phyloP scores from a whole-genome alignment of 2,329 filamentous ascomycete species.

The Pseudogymnoascus sp. region DNA sequence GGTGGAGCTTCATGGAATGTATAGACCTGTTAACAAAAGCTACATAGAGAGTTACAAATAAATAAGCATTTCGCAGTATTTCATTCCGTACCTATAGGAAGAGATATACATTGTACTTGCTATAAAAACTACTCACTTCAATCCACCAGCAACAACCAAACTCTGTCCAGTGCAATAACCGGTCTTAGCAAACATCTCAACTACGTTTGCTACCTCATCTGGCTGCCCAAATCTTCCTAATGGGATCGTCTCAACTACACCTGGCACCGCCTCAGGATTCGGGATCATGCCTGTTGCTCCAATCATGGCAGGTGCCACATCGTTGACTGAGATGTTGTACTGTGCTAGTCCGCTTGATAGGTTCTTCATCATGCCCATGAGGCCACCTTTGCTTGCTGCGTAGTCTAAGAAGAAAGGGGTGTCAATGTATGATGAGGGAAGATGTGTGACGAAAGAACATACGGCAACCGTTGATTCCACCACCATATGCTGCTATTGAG shows the following conservation, averaged over 20 bases:
- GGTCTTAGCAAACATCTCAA: conserved; percentile 41
- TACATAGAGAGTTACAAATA: neutral
- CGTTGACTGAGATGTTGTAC: conserved; percentile 42
- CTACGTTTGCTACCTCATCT: conserved; percentile 41
- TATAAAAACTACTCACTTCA: conserved; percentile 20
- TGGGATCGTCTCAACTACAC: conserved; percentile 32
- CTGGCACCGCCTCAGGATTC: conserved; percentile 22
- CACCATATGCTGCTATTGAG: conserved; percentile 21
- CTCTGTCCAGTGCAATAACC: conserved; percentile 42
- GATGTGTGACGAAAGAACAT: conserved; percentile 1
- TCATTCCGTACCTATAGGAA: neutral
- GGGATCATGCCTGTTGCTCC: conserved; percentile 40
- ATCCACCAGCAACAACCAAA: conserved; percentile 35
- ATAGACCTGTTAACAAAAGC: neutral
- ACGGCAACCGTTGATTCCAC: conserved; percentile 26
- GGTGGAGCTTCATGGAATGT: neutral
- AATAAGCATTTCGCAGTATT: neutral
- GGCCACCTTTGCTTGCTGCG: conserved; percentile 35
- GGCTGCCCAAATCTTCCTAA: conserved; percentile 38
- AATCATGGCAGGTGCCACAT: conserved; percentile 42
- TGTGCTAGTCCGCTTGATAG: conserved; percentile 36
- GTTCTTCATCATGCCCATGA: conserved; percentile 42
- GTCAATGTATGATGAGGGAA: neutral
- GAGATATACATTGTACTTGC: neutral
- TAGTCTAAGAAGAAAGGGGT: conserved; percentile 16